Conservation (phyloP, 805 yeast genomes). For the Wickerhamiella allomyrinae region DNA sequence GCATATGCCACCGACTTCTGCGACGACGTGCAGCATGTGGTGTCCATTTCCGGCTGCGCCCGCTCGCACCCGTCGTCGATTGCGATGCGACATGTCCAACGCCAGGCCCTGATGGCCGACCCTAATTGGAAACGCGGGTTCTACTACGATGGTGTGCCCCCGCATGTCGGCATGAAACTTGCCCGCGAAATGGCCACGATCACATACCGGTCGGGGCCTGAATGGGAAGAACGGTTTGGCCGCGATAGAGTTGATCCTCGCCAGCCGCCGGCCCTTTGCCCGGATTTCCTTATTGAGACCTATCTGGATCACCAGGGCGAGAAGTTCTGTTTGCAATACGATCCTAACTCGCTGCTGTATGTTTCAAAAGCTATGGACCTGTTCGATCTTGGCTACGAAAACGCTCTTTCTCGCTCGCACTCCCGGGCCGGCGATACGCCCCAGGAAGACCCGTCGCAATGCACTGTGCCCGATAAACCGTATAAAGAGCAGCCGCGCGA, state of each 20-base stretch:
- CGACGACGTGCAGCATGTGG: conserved; percentile 53
- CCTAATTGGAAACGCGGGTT: conserved; percentile 90
- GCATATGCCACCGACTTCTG: conserved; percentile 80
- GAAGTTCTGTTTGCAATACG: conserved; percentile 81
- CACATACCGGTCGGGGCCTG: conserved; percentile 90
- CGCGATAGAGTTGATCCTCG: conserved; percentile 72
- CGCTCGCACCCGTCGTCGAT: conserved; percentile 88
- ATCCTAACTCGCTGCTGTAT: conserved; percentile 76
- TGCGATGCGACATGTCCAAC: conserved; percentile 83
- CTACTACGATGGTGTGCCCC: conserved; percentile 67
- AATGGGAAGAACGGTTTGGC: conserved; percentile 90
- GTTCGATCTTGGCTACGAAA: conserved; percentile 52
- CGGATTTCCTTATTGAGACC: conserved; percentile 85
- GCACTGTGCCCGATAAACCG: conserved; percentile 37
- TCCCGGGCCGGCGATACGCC: conserved; percentile 1
- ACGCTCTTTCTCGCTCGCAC: conserved; percentile 5
- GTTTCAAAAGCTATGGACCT: conserved; percentile 90
- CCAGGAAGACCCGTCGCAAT: conserved; percentile 5
- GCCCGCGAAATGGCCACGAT: conserved; percentile 91
- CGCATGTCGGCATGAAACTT: conserved; percentile 88
- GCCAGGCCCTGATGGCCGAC: conserved; percentile 89
- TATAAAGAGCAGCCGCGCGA: conserved; percentile 37
- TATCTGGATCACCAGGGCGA: conserved; percentile 91
- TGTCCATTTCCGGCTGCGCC: conserved; percentile 84
- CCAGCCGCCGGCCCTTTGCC: conserved; percentile 73